These are phyloP conservation scores for Parathielavia hyrcaniae DNA, from an alignment of 495 filamentous ascomycete genomes.

Conservation along the genomic window DNA sequence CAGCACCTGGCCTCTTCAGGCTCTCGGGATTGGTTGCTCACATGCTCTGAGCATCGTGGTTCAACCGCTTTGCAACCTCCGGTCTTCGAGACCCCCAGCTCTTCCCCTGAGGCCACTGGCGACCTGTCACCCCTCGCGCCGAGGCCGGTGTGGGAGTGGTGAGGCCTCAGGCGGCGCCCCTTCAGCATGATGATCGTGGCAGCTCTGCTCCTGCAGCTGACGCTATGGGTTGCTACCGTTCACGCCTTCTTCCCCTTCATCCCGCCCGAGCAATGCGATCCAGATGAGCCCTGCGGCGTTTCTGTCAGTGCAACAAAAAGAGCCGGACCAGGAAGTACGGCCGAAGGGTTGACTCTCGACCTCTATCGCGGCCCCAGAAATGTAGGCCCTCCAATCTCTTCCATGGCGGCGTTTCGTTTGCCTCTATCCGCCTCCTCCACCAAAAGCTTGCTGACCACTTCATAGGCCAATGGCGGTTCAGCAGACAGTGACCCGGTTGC, in stretches of 20 bases:
- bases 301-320: neutral
- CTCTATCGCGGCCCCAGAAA: constrained; percentile 15
- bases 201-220: constrained; percentile 34
- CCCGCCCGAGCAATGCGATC: constrained; percentile 24
- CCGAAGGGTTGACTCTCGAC: constrained; percentile 18
- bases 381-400: constrained; percentile 16
- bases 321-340: neutral
- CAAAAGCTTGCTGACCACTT: neutral
- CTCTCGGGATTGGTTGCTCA: neutral
- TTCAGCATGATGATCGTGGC: constrained; percentile 37
- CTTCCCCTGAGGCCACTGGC: constrained; percentile 6
- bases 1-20: constrained; percentile 10
- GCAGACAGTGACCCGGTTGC: constrained; percentile 16
- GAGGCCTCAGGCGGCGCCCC: constrained; percentile 18
- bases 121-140: constrained; percentile 13
- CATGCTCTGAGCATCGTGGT: constrained; percentile 16
- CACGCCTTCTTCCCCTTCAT: constrained; percentile 37
- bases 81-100: neutral
- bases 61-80: constrained; percentile 2
- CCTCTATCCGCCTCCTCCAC: neutral
- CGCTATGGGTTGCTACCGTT: constrained; percentile 38
- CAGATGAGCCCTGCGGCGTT: constrained; percentile 14
- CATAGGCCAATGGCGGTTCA: constrained; percentile 9
- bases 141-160: constrained; percentile 26
- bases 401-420: too few relatives aligned